A percentile compares a stretch with the other conserved stretches of the same genome.
Conservation (phyloP, 1,284 basidiomycete genomes). For the Malassezia equina region DNA sequence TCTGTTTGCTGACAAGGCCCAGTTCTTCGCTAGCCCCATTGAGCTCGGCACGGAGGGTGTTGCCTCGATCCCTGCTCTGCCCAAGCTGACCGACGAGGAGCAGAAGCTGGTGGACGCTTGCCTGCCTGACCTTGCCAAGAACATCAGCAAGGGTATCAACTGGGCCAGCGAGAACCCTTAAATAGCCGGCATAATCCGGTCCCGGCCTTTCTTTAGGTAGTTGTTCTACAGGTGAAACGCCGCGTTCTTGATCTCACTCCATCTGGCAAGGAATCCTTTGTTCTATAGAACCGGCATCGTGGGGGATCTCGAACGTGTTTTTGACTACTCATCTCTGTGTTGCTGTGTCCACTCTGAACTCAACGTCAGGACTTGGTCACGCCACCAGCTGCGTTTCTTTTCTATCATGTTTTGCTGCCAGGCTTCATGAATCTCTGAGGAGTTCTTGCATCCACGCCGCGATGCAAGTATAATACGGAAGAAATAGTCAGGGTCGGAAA, state of each 20-base stretch:
- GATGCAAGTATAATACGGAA: slow-evolving; percentile 13
- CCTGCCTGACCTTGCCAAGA: slow-evolving; percentile 46
- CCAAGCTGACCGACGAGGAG: slow-evolving; percentile 42
- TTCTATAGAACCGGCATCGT: too few species aligned
- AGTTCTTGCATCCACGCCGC: neutral
- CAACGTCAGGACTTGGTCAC: neutral
- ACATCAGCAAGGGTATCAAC: slow-evolving; percentile 46
- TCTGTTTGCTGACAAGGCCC: slow-evolving; percentile 60
- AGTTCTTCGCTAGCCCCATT: slow-evolving; percentile 48
- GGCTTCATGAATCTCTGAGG: neutral
- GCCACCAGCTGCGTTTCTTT: neutral
- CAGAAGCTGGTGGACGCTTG: slow-evolving; percentile 47
- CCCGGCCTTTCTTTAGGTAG: neutral
- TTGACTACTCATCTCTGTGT: neutral
- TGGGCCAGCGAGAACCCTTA: slow-evolving; percentile 40
- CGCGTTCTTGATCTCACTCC: neutral
- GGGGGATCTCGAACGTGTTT: too few species aligned
- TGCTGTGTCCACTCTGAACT: neutral
- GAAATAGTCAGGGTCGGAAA: slow-evolving; percentile 26
- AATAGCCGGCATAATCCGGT: neutral
- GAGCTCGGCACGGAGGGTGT: slow-evolving; percentile 44
- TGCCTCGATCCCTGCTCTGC: slow-evolving; percentile 43
- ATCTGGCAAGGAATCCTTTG: too few species aligned
- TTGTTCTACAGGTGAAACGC: neutral
- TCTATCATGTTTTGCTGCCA: neutral